These are phyloP conservation scores for Elsinoe perseae DNA, from an alignment of 2,329 filamentous ascomycete genomes.

Conservation along the genomic window DNA sequence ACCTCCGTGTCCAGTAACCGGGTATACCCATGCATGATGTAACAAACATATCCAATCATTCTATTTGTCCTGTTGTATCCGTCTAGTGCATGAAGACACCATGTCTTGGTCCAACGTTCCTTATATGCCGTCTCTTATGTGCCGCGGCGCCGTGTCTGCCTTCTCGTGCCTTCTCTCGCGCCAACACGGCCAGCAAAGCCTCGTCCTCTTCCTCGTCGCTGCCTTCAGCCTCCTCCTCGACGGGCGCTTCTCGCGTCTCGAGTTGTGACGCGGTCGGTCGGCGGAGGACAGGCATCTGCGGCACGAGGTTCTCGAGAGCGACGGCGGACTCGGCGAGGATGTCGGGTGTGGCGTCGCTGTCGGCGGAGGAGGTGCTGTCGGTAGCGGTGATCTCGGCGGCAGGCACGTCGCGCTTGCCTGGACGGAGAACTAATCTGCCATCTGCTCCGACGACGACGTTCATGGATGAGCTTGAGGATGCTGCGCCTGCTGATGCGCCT, in stretches of 20 bases:
- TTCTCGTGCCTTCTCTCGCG: constrained; percentile 7
- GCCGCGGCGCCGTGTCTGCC: not conserved
- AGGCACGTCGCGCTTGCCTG: not conserved
- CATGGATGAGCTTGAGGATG: constrained; percentile 4
- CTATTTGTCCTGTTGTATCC: not conserved
- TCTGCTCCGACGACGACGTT: not conserved
- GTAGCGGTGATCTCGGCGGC: not conserved
- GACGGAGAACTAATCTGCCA: not conserved
- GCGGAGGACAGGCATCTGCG: not conserved
- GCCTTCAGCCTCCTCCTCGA: not conserved
- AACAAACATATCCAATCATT: not conserved
- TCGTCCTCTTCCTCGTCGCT: not conserved
- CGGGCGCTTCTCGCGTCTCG: not conserved
- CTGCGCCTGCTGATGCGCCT: not conserved
- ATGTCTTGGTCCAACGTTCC: constrained; percentile 1
- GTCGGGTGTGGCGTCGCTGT: not conserved
- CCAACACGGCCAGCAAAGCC: not conserved
- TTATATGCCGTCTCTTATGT: constrained; percentile 8
- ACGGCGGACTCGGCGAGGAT: not conserved
- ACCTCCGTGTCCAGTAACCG: not conserved
- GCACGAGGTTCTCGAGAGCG: not conserved
- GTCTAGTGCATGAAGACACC: not conserved
- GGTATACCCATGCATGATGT: not conserved
- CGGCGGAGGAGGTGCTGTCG: not conserved
- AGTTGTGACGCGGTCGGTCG: not conserved